Evolutionary conservation across 1,284 basidiomycete genomes (phyloP).

Genomic region (Neonothopanus nambi): DNA sequence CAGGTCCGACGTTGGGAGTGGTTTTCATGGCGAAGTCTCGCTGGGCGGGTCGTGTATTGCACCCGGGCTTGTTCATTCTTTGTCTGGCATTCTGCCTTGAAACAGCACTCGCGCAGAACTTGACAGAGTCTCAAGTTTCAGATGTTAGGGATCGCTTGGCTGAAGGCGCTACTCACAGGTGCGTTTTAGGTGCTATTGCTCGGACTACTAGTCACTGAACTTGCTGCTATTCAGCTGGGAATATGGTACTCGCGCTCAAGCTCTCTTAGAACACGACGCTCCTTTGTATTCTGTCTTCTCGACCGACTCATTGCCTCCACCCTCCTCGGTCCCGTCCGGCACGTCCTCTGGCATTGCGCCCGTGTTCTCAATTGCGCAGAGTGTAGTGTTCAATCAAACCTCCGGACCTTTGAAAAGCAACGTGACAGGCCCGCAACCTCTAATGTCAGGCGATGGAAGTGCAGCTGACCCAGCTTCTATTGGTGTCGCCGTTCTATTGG

Average conservation of each 20-base stretch:
- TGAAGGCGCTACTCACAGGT: slow-evolving; percentile 31
- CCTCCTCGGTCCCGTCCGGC: slow-evolving; percentile 36
- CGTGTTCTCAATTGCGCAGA: slow-evolving; percentile 59
- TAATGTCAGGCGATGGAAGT: slow-evolving; percentile 51
- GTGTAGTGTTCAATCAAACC: slow-evolving; percentile 50
- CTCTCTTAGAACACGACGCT: slow-evolving; percentile 58
- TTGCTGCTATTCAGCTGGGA: slow-evolving; percentile 54
- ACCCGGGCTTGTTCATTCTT: neutral
- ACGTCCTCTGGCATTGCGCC: slow-evolving; percentile 43
- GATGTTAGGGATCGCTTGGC: slow-evolving; percentile 27
- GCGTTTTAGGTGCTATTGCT: neutral
- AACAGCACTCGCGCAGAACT: slow-evolving; percentile 22
- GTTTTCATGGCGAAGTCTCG: no score
- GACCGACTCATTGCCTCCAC: slow-evolving; percentile 37
- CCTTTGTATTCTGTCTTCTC: slow-evolving; percentile 50
- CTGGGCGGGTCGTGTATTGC: no score
- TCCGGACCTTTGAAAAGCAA: slow-evolving; percentile 39
- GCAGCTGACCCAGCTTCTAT: slow-evolving; percentile 84
- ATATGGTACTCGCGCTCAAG: slow-evolving; percentile 59
- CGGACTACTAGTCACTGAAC: neutral
- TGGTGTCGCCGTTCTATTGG: slow-evolving; percentile 78
- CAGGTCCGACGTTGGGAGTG: no score
- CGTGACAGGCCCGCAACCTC: slow-evolving; percentile 47
- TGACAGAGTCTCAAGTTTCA: slow-evolving; percentile 25
- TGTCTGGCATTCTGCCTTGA: slow-evolving; percentile 11